Base-by-base conservation (phyloP, 2,329 filamentous ascomycete species). In the Xylariaceae sp. region DNA sequence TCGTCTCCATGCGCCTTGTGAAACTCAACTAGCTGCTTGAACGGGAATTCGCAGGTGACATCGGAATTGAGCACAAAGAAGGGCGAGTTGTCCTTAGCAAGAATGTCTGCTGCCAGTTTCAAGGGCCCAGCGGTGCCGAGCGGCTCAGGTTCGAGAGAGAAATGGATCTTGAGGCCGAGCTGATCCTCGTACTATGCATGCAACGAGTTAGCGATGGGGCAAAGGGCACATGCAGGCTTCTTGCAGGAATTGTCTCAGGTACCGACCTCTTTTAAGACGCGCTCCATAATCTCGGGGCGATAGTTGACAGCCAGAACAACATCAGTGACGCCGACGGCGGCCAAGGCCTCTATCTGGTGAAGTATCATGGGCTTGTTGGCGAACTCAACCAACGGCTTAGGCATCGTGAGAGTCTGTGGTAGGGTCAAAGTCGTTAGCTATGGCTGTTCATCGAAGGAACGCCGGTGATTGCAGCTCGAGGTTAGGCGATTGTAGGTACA, bases 11-110 rank as follows among this genome's bases (percentile, higher is more conserved):
- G 95, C 56, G 80, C 79, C 78, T 91, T 94, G 86, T 98, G 95
- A 86, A 96, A 98, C 17, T 87, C 87, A 60, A 90, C 90, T 48
- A 98, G 86, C 69, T 96, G 84, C 75, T 91, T 82, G 82, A 99
- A 97, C 53, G 94, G 95, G 76, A 94, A 98, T 68, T 98, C 93
- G 86, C 94, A 99, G 75, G 96, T 98, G 72, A 99, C 88, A 73
- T 99, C 94, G 51, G 92, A 96, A 84, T 99, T 99, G 69, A 99
- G 88, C 52, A 99, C 95, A 77, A 99, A 98, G 82, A 98, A 98
- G 53, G 95, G 95, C 21, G 86, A 82, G 75, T 97, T 91, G 74
- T 97, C 93, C 81, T 98, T 98, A 74, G 85, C 90, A 53, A 99
- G 85, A 68, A 94, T 92, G 73, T 89, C 86, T 79, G 97, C 94